Evolutionary conservation across 176 grass and related monocot species (phyloP).

Genomic region (Musa acuminata): DNA sequence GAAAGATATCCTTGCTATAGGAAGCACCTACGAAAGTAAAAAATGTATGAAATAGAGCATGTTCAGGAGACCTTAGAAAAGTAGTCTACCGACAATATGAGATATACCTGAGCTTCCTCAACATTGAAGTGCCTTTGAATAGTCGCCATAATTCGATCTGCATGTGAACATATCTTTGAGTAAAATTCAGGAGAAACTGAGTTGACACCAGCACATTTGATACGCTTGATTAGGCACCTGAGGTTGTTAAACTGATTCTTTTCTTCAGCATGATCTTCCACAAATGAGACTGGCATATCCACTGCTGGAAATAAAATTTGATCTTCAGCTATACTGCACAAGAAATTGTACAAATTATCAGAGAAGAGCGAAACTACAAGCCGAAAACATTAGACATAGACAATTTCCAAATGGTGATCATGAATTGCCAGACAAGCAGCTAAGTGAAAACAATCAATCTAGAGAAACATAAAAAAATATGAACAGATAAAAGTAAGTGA

Average conservation of each 20-base stretch:
- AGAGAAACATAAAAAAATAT: too few species aligned
- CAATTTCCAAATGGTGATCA: too few species aligned
- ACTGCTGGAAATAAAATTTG: conserved; percentile 88
- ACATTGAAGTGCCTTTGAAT: conserved; percentile 65
- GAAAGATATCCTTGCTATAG: conserved; percentile 57
- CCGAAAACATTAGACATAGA: too few species aligned
- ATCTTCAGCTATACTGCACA: conserved; percentile 67
- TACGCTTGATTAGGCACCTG: conserved; percentile 67
- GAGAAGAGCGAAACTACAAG: too few species aligned
- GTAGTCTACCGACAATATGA: neutral
- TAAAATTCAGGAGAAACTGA: conserved; percentile 48
- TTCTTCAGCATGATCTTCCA: conserved; percentile 64
- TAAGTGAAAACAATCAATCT: too few species aligned
- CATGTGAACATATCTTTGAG: conserved; percentile 63
- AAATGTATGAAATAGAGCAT: conserved; percentile 9
- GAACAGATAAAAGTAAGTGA: too few species aligned
- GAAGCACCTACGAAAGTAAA: conserved; percentile 58
- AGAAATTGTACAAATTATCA: neutral
- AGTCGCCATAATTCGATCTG: conserved; percentile 74
- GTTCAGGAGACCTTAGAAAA: conserved; percentile 1
- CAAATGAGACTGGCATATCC: conserved; percentile 45
- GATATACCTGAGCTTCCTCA: conserved; percentile 63
- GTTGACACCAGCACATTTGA: conserved; percentile 47
- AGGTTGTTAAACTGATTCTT: conserved; percentile 53
- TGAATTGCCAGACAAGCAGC: too few species aligned